Conservation (phyloP, 2,329 filamentous ascomycete species). For the Seiridium cupressi region DNA sequence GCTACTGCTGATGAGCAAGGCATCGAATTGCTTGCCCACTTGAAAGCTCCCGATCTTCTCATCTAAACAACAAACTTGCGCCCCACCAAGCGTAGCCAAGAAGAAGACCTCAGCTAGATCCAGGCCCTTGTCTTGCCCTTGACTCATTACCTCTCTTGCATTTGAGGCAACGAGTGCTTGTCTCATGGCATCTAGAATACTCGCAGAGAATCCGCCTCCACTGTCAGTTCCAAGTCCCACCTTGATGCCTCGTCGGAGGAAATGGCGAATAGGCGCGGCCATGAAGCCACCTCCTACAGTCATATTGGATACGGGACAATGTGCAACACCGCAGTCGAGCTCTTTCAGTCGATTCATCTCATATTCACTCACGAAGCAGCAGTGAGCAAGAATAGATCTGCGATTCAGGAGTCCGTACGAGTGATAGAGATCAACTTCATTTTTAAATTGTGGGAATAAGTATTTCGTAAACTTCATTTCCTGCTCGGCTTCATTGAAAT, state of each 20-base stretch:
- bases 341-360: conserved; percentile 48
- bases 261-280: conserved; percentile 58
- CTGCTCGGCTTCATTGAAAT: conserved; percentile 64
- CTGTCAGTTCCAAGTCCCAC: conserved; percentile 67
- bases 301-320: conserved; percentile 65
- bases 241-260: conserved; percentile 56
- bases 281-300: conserved; percentile 61
- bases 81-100: conserved; percentile 60
- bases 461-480: conserved; percentile 54
- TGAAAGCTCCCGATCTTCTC: conserved; percentile 55
- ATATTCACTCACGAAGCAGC: conserved; percentile 57
- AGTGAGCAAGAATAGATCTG: conserved; percentile 64
- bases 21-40: conserved; percentile 62
- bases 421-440: conserved; percentile 60
- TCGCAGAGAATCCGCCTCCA: conserved; percentile 60
- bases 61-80: conserved; percentile 53
- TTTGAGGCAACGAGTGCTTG: conserved; percentile 56
- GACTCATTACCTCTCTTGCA: conserved; percentile 39
- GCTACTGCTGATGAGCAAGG: conserved; percentile 42
- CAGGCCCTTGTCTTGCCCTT: conserved; percentile 41
- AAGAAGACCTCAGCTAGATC: conserved; percentile 54
- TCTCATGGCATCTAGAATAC: conserved; percentile 57
- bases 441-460: conserved; percentile 55
- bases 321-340: conserved; percentile 57
- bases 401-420: conserved; percentile 51